Conservation (phyloP, 352 stramenopile species). For the Phytophthora macrochlamydospora region DNA sequence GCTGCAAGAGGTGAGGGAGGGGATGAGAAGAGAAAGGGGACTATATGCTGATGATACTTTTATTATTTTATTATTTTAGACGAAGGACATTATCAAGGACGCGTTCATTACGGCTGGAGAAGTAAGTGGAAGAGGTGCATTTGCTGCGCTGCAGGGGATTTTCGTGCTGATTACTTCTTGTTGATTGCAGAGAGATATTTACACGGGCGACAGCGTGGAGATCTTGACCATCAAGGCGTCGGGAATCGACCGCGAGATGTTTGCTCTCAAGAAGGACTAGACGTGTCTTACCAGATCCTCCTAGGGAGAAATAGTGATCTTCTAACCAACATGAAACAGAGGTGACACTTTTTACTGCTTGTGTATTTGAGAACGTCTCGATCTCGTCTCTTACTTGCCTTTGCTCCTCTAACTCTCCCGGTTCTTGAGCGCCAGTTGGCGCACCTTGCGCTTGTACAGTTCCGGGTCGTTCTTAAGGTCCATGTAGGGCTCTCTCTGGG, state of each 20-base stretch:
- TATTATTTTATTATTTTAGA: slow-evolving; percentile 34
- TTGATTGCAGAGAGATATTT: slow-evolving; percentile 95
- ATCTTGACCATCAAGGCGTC: slow-evolving; percentile 97
- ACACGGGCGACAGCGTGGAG: slow-evolving; percentile 98
- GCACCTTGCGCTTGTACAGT: slow-evolving; percentile 87
- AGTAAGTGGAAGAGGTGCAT: slow-evolving; percentile 29
- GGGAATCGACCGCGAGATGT: slow-evolving; percentile 91
- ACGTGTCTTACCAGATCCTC: background rate
- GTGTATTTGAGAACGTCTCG: background rate
- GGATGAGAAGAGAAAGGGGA: background rate
- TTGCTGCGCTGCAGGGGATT: background rate
- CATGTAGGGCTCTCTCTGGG: slow-evolving; percentile 88
- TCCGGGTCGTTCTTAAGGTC: slow-evolving; percentile 91
- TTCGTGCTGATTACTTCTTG: slow-evolving; percentile 12
- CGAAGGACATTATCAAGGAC: slow-evolving; percentile 99
- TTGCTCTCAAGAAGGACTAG: slow-evolving; percentile 97
- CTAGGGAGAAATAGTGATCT: too few relatives aligned
- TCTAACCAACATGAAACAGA: too few relatives aligned
- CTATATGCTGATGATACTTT: background rate
- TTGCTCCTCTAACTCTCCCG: slow-evolving; percentile 60
- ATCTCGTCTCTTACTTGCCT: background rate
- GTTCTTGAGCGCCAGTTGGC: slow-evolving; percentile 84
- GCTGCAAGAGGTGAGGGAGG: slow-evolving; percentile 76
- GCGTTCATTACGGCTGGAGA: slow-evolving; percentile 98
- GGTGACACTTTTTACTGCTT: background rate